A percentile compares a stretch with the other conserved stretches of the same genome.
Evolutionary conservation across 2,329 filamentous ascomycete species (phyloP).

Genomic region (Aspergillus cejpii): DNA sequence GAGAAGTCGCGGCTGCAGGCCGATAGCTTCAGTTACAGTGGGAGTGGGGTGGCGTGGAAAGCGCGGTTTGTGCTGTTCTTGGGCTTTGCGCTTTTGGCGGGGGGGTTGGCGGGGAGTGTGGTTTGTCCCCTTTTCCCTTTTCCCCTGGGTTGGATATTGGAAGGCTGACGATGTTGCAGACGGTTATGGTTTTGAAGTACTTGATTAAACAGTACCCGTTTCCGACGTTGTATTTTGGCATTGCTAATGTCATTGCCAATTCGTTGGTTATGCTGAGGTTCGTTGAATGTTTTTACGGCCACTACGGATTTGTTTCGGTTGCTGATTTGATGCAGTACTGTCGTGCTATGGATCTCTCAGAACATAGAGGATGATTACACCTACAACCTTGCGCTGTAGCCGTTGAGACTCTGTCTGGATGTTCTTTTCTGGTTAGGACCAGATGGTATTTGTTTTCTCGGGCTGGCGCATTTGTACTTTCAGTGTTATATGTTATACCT

Average conservation of each 20-base stretch:
- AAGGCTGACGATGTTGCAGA: conserved; percentile 29
- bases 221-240: conserved; percentile 60
- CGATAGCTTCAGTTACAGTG: conserved; percentile 59
- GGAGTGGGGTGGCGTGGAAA: conserved; percentile 64
- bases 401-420: neutral
- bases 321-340: conserved; percentile 44
- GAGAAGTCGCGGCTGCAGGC: conserved; percentile 60
- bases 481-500: neutral
- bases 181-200: conserved; percentile 63
- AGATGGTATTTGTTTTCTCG: neutral
- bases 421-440: neutral
- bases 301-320: conserved; percentile 5
- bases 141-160: neutral
- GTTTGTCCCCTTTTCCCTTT: conserved; percentile 32
- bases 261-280: conserved; percentile 61
- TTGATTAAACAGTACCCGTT: conserved; percentile 54
- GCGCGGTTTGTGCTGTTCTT: conserved; percentile 61
- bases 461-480: conserved; percentile 4
- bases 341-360: conserved; percentile 63
- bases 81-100: conserved; percentile 62
- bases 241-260: conserved; percentile 61
- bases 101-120: conserved; percentile 60
- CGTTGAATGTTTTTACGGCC: neutral
- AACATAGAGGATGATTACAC: conserved; percentile 69
- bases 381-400: conserved; percentile 58